phyloP scores from a whole-genome alignment of 306 rosid genomes.

The Pyrus communis region DNA sequence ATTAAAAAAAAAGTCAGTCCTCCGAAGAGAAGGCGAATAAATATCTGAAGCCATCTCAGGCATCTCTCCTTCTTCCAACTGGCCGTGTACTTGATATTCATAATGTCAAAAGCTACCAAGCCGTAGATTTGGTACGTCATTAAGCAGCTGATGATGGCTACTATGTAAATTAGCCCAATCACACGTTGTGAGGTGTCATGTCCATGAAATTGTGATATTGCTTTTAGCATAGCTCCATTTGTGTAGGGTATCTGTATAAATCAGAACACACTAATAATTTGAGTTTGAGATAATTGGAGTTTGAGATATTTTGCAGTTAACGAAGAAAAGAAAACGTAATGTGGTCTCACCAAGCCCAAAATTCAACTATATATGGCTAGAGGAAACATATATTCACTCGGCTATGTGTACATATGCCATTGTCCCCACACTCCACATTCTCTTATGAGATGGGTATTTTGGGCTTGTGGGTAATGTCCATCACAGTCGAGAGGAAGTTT shows the following conservation, averaged over 20 bases:
- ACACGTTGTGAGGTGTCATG: constrained; percentile 27
- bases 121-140: constrained; percentile 53
- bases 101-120: constrained; percentile 55
- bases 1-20: constrained; percentile 29
- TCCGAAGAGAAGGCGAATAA: constrained; percentile 41
- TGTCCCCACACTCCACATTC: constrained; percentile 43
- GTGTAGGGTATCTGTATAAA: constrained; percentile 21
- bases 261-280: not conserved
- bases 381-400: constrained; percentile 32
- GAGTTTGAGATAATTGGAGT: not conserved
- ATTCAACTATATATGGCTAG: constrained; percentile 43
- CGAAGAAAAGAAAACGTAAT: not conserved
- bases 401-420: constrained; percentile 39
- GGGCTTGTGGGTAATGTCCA: constrained; percentile 49
- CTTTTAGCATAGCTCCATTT: constrained; percentile 1
- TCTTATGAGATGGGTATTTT: constrained; percentile 20
- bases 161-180: constrained; percentile 33
- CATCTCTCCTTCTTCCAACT: constrained; percentile 35
- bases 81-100: constrained; percentile 37
- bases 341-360: constrained; percentile 48
- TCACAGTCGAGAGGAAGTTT: not conserved
- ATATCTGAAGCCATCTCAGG: constrained; percentile 22
- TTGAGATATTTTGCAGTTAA: not conserved
- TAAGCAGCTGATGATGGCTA: constrained; percentile 28
- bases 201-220: constrained; percentile 29